Evolutionary conservation across 2,329 filamentous ascomycete species (phyloP).

Genomic region (Nemania abortiva): DNA sequence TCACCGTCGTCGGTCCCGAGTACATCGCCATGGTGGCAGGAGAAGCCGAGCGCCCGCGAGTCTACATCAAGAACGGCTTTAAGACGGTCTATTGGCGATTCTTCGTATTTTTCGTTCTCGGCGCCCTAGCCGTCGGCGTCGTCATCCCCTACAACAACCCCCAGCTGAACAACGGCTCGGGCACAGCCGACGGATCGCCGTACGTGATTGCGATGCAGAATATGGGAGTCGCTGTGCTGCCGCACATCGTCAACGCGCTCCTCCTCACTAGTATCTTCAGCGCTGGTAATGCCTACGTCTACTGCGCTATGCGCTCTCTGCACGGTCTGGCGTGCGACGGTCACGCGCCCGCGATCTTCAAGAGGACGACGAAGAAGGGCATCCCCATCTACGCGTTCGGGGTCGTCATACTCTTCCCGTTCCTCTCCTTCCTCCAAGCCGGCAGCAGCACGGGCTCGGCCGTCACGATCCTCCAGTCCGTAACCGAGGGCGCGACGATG

Average conservation of each 20-base stretch:
- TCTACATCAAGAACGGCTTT: conserved; percentile 71
- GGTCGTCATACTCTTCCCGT: conserved; percentile 69
- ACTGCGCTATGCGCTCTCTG: conserved; percentile 70
- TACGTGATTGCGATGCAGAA: conserved; percentile 69
- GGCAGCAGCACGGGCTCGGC: conserved; percentile 48
- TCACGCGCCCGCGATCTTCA: conserved; percentile 64
- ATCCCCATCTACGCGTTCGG: conserved; percentile 74
- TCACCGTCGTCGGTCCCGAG: conserved; percentile 71
- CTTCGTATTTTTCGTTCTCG: conserved; percentile 74
- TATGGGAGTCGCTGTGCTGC: conserved; percentile 65
- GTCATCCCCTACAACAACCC: conserved; percentile 72
- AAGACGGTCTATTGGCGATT: conserved; percentile 76
- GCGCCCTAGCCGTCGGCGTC: conserved; percentile 72
- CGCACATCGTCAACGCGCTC: conserved; percentile 72
- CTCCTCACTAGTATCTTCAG: conserved; percentile 70
- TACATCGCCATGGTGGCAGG: conserved; percentile 65
- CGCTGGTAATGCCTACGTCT: conserved; percentile 72
- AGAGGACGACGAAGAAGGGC: conserved; percentile 66
- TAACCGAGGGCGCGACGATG: conserved; percentile 58
- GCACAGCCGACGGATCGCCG: conserved; percentile 66
- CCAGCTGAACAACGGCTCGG: conserved; percentile 62
- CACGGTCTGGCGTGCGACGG: conserved; percentile 69
- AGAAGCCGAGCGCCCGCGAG: conserved; percentile 69
- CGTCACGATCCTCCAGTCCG: conserved; percentile 53
- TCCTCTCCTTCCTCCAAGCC: conserved; percentile 66